Conservation (phyloP, 805 yeast species). For the Lachancea kluyveri region DNA sequence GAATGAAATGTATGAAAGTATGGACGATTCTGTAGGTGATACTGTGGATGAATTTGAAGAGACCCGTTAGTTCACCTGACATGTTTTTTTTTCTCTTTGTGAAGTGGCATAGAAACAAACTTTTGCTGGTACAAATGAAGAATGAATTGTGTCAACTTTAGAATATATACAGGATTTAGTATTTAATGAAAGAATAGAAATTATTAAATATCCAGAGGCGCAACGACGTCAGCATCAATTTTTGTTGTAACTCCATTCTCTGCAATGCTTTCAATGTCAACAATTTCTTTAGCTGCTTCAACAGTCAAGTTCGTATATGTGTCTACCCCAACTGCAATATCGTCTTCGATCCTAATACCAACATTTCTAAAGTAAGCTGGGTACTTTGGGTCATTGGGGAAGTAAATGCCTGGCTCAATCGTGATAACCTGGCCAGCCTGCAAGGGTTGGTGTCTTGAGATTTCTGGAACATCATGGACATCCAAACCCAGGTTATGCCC, state of each 20-base stretch:
- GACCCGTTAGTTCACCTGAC: too few species aligned
- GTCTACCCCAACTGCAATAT: conserved; percentile 70
- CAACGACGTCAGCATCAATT: conserved; percentile 37
- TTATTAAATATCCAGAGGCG: too few species aligned
- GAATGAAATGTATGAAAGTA: too few species aligned
- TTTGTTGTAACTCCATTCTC: conserved; percentile 51
- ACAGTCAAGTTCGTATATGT: conserved; percentile 58
- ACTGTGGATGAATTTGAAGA: too few species aligned
- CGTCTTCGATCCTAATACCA: conserved; percentile 94
- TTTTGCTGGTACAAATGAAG: too few species aligned
- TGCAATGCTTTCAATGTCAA: conserved; percentile 70
- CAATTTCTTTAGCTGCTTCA: conserved; percentile 81
- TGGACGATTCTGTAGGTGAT: too few species aligned
- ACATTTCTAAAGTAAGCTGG: conserved; percentile 80
- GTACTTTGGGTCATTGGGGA: conserved; percentile 64
- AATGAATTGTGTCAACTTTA: too few species aligned
- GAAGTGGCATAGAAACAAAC: too few species aligned
- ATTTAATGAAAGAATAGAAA: too few species aligned
- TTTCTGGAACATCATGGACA: conserved; percentile 73
- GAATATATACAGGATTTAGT: too few species aligned
- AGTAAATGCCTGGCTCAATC: conserved; percentile 91
- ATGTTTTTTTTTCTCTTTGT: too few species aligned
- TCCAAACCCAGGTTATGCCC: conserved; percentile 95
- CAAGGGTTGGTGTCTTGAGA: conserved; percentile 49
- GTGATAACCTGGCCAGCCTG: conserved; percentile 78